Evolutionary conservation across 345 rosid genomes (phyloP).

Genomic region (Euphorbia pulcherrima): DNA sequence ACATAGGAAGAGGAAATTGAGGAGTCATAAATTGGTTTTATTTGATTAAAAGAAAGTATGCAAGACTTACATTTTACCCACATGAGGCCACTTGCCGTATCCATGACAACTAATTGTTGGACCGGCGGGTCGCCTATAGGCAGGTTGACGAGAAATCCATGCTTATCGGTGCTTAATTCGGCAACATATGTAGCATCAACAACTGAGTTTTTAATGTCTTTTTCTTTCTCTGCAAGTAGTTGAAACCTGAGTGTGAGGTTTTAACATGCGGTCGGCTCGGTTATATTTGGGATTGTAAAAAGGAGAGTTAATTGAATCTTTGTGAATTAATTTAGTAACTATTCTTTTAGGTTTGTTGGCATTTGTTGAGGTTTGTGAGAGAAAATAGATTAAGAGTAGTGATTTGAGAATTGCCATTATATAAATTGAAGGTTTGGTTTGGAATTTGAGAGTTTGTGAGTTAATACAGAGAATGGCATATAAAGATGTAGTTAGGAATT

Average conservation of each 20-base stretch:
- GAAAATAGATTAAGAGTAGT: neutral
- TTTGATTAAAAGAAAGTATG: conserved; percentile 5
- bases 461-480: neutral
- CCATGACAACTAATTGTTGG: conserved; percentile 35
- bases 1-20: conserved; percentile 31
- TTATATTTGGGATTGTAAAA: conserved; percentile 4
- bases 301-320: neutral
- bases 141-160: conserved; percentile 25
- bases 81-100: conserved; percentile 38
- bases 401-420: neutral
- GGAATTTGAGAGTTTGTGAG: neutral
- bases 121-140: conserved; percentile 38
- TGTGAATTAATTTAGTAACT: conserved; percentile 2
- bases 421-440: too few relatives aligned
- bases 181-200: neutral
- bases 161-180: neutral
- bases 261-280: conserved; percentile 7
- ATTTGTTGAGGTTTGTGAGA: neutral
- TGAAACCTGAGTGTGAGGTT: conserved; percentile 28
- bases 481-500: too few relatives aligned
- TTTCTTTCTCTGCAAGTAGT: conserved; percentile 12
- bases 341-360: neutral
- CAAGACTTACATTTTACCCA: conserved; percentile 42
- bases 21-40: conserved; percentile 15
- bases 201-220: too few relatives aligned